phyloP scores from a whole-genome alignment of 495 filamentous ascomycete species.

The Neurospora terricola region DNA sequence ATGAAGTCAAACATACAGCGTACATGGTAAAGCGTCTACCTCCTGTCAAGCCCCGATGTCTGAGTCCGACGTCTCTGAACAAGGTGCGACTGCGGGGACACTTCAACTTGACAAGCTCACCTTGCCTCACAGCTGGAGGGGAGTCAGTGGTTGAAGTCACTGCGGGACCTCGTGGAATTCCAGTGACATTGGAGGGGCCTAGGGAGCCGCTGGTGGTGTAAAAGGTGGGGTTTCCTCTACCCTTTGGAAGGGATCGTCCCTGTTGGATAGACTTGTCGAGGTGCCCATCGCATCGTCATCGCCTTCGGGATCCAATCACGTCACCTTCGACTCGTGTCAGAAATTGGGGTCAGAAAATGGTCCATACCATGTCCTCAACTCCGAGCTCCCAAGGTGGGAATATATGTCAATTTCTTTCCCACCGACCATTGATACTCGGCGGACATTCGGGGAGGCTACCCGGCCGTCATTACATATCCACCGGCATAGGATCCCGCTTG shows the following conservation, averaged over 20 bases:
- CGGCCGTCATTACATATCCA: not conserved
- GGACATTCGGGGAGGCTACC: not conserved
- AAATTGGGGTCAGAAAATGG: not conserved
- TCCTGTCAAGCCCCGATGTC: not conserved
- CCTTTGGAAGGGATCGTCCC: not conserved
- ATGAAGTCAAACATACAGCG: not conserved
- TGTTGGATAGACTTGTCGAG: not conserved
- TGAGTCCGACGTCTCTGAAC: not conserved
- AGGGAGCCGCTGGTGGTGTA: not conserved
- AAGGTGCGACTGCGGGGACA: not conserved
- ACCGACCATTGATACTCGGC: not conserved
- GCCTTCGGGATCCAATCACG: conserved; percentile 6
- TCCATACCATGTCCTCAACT: not conserved
- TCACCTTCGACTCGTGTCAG: not conserved
- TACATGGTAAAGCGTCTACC: not conserved
- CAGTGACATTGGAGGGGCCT: not conserved
- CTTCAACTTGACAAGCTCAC: not conserved
- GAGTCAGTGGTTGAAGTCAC: not conserved
- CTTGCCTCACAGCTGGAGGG: not conserved
- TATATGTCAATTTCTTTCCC: not conserved
- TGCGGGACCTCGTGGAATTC: not conserved
- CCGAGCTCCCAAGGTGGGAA: not conserved
- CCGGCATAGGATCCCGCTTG: not conserved
- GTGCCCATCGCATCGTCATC: conserved; percentile 8
- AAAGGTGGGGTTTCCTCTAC: not conserved